Evolutionary conservation across 139 green algal species (phyloP).

Genomic region (Haematococcus lacustris): DNA sequence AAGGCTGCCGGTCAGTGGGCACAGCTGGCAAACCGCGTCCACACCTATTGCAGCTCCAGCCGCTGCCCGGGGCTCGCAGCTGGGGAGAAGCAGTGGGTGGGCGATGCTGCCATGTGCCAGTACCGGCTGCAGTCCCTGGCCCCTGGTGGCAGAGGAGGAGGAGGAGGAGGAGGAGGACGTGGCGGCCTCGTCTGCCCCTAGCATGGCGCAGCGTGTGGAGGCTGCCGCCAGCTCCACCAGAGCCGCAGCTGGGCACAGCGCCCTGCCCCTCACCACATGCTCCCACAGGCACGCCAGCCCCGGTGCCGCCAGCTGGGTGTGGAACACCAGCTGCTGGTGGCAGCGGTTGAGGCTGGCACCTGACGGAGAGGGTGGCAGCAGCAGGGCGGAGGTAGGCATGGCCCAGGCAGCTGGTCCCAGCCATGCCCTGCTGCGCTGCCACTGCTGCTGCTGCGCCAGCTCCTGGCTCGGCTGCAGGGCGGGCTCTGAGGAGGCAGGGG

Average conservation of each 20-base stretch:
- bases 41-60: no score
- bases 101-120: background rate
- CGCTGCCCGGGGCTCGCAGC: background rate
- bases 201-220: slow-evolving; percentile 7
- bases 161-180: background rate
- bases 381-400: background rate
- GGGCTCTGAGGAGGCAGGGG: background rate
- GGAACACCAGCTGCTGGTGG: slow-evolving; percentile 15
- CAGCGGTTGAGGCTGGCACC: background rate
- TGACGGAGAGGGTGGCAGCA: background rate
- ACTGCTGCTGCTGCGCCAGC: background rate
- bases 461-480: background rate
- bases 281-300: slow-evolving; percentile 43
- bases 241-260: slow-evolving; percentile 54
- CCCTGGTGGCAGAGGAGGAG: background rate
- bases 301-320: slow-evolving; percentile 12
- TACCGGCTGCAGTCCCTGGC: background rate
- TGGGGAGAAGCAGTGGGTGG: background rate
- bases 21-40: no score
- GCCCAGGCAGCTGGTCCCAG: background rate
- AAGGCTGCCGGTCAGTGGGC: no score
- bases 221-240: slow-evolving; percentile 48
- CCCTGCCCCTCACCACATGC: slow-evolving; percentile 48
- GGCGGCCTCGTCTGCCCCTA: no score
- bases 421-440: background rate